These are phyloP conservation scores for Globisporangium polare DNA, from an alignment of 352 stramenopile species.

Conservation along the genomic window DNA sequence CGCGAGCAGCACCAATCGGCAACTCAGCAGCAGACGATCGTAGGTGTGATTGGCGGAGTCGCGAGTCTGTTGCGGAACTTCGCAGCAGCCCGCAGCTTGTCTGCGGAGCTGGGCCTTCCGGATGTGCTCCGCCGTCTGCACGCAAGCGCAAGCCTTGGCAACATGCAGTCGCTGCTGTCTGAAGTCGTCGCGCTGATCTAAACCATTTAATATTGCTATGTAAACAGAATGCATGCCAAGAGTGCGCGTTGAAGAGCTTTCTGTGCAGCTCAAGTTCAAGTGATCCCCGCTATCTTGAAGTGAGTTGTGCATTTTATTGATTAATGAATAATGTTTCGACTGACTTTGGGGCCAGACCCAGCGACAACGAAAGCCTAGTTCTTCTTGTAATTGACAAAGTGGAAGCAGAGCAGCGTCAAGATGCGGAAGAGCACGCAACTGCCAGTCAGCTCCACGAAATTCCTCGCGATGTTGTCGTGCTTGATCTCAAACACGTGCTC, in stretches of 20 bases:
- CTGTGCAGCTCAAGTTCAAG: neutral
- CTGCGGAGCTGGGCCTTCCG: conserved; percentile 54
- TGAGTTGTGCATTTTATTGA: neutral
- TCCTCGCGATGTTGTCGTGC: neutral
- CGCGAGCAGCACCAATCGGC: conserved; percentile 26
- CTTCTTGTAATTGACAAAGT: conserved; percentile 8
- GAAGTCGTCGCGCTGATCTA: conserved; percentile 66
- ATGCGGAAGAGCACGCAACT: neutral
- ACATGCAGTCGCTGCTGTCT: conserved; percentile 51
- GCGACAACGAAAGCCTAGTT: neutral
- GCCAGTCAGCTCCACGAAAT: neutral
- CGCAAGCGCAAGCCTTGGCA: conserved; percentile 26
- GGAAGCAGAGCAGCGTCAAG: neutral
- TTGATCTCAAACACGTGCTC: conserved; percentile 3
- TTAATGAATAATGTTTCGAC: neutral
- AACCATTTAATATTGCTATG: conserved; percentile 4
- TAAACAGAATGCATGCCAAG: neutral
- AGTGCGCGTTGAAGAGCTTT: neutral
- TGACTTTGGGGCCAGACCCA: neutral
- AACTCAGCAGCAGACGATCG: conserved; percentile 42
- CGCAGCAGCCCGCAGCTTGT: conserved; percentile 50
- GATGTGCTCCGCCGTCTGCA: conserved; percentile 62
- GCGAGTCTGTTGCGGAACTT: conserved; percentile 64
- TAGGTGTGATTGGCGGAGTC: conserved; percentile 60
- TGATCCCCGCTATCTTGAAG: neutral